Percentiles rank a stretch among this genome's conserved stretches.
phyloP scores from a whole-genome alignment of 225 moss, liverwort and hornwort genomes.

The Straminergon stramineum region DNA sequence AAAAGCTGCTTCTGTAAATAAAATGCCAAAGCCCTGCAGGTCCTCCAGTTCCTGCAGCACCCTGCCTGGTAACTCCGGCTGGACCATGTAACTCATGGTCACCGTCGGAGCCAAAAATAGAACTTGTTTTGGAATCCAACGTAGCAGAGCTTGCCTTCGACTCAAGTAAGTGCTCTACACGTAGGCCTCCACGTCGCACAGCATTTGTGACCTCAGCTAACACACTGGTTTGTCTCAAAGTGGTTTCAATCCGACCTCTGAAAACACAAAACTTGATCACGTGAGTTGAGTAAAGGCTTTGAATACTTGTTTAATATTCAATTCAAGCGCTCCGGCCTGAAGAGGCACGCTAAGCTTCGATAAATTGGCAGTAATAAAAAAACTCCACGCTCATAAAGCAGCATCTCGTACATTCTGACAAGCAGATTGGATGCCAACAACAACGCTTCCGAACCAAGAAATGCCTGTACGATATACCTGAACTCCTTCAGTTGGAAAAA shows the following conservation, averaged over 20 bases:
- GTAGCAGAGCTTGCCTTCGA: constrained; percentile 17
- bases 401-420: not conserved
- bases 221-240: constrained; percentile 73
- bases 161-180: constrained; percentile 74
- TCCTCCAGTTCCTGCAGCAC: constrained; percentile 57
- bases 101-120: constrained; percentile 28
- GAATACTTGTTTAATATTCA: not conserved
- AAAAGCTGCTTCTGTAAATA: constrained; percentile 82
- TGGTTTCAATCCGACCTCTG: constrained; percentile 82
- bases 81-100: constrained; percentile 34
- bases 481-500: constrained; percentile 94
- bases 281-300: not conserved
- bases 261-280: not conserved
- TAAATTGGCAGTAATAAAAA: not conserved
- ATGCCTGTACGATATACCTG: constrained; percentile 45
- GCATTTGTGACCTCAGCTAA: constrained; percentile 64
- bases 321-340: not conserved
- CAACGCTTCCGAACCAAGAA: not conserved
- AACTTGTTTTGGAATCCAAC: constrained; percentile 27
- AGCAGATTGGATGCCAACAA: not conserved
- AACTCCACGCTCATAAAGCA: not conserved
- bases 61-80: constrained; percentile 15
- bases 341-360: not conserved
- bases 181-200: constrained; percentile 66
- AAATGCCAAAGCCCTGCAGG: constrained; percentile 94